Evolutionary conservation across 2,329 filamentous ascomycete species (phyloP).

Genomic region (Trichoderma brevicompactum): DNA sequence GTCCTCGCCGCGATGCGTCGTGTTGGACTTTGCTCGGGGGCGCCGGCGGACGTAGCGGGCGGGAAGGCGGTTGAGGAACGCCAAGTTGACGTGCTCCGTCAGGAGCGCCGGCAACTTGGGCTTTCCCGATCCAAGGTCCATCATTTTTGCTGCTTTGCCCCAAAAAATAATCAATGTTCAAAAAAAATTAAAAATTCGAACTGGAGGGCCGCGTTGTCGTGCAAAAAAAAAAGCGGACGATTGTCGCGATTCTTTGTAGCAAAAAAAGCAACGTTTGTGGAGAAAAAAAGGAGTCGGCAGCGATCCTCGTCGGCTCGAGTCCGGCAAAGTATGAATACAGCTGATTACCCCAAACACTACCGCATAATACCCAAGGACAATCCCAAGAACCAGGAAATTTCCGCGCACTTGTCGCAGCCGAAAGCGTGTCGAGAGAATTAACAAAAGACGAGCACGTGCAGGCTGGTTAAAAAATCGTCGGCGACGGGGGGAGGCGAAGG

Average conservation of each 20-base stretch:
- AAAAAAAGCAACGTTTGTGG: slow-evolving; percentile 19
- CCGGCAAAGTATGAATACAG: slow-evolving; percentile 27
- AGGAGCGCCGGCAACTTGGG: slow-evolving; percentile 48
- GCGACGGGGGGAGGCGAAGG: slow-evolving; percentile 11
- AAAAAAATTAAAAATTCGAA: background rate
- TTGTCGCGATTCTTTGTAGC: slow-evolving; percentile 28
- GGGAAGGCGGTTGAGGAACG: slow-evolving; percentile 49
- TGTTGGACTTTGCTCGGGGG: slow-evolving; percentile 45
- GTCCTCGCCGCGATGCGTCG: slow-evolving; percentile 52
- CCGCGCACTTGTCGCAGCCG: slow-evolving; percentile 5
- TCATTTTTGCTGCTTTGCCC: slow-evolving; percentile 40
- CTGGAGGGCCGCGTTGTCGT: background rate
- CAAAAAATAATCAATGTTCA: slow-evolving; percentile 10
- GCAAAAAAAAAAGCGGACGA: slow-evolving; percentile 3
- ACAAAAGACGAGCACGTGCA: slow-evolving; percentile 22
- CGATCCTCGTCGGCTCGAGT: slow-evolving; percentile 22
- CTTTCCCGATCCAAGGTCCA: slow-evolving; percentile 48
- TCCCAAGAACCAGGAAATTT: slow-evolving; percentile 17
- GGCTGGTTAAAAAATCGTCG: background rate
- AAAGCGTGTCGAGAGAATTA: slow-evolving; percentile 8
- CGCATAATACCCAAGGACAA: slow-evolving; percentile 30
- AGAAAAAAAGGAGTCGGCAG: slow-evolving; percentile 31
- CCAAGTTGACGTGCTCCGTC: slow-evolving; percentile 48
- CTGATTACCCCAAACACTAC: slow-evolving; percentile 29
- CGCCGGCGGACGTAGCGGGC: slow-evolving; percentile 47